Evolutionary conservation across 306 rosid species (phyloP).

Genomic region (Hippophae gyantsensis): DNA sequence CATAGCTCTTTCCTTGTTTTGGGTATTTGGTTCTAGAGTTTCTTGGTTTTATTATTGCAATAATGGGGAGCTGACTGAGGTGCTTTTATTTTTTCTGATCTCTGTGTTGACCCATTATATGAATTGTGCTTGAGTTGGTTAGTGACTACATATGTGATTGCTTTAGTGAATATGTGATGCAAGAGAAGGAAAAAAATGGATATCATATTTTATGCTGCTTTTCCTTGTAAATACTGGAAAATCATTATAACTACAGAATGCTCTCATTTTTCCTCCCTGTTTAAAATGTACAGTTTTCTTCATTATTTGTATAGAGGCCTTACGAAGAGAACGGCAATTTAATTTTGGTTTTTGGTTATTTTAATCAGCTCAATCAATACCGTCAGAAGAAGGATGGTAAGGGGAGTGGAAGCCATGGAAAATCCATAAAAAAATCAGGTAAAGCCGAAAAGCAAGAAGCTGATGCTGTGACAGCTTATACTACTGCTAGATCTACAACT

Average conservation of each 20-base stretch:
- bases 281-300: not conserved
- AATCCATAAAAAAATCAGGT: slow-evolving; percentile 47
- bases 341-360: slow-evolving; percentile 12
- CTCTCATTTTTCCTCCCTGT: not conserved
- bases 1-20: not conserved
- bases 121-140: too few species aligned
- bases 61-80: not conserved
- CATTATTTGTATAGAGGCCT: not conserved
- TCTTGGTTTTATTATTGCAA: too few species aligned
- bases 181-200: too few species aligned
- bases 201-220: too few species aligned
- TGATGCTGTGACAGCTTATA: slow-evolving; percentile 40
- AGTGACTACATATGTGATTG: too few species aligned
- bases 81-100: not conserved
- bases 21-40: not conserved
- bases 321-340: slow-evolving; percentile 13
- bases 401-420: slow-evolving; percentile 70
- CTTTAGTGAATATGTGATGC: too few species aligned
- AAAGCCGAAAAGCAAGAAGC: slow-evolving; percentile 41
- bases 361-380: slow-evolving; percentile 70
- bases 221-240: too few species aligned
- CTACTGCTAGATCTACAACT: slow-evolving; percentile 18
- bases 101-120: not conserved
- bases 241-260: too few species aligned
- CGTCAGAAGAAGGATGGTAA: slow-evolving; percentile 82